Evolutionary conservation across 441 rosid genomes (phyloP).

Genomic region (Croton setiger): DNA sequence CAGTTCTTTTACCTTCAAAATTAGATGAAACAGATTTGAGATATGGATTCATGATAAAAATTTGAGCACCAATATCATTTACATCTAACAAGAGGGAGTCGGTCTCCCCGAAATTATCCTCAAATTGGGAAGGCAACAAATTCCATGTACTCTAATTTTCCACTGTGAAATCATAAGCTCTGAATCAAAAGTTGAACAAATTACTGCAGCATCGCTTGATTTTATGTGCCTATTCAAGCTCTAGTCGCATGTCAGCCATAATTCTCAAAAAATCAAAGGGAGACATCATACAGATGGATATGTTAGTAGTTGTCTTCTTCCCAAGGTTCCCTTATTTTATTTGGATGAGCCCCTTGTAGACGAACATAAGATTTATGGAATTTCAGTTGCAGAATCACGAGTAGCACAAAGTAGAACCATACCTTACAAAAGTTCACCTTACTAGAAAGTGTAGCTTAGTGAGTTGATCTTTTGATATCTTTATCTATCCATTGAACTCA

Average conservation of each 20-base stretch:
- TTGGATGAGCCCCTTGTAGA: neutral
- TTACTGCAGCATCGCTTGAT: neutral
- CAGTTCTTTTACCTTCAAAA: neutral
- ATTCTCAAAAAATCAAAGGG: neutral
- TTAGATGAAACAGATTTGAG: neutral
- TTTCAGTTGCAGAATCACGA: neutral
- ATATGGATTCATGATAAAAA: neutral
- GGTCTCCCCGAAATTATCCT: neutral
- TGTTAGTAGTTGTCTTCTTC: neutral
- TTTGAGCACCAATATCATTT: neutral
- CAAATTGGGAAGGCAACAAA: neutral
- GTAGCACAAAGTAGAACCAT: neutral
- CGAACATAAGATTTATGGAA: neutral
- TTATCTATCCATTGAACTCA: neutral
- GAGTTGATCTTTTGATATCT: neutral
- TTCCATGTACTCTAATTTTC: neutral
- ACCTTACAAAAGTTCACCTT: neutral
- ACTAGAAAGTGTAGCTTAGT: neutral
- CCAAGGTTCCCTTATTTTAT: neutral
- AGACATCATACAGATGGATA: neutral
- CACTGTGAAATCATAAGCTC: neutral
- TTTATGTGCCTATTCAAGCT: neutral
- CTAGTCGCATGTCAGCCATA: neutral
- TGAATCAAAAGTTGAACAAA: neutral
- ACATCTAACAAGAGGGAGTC: neutral